Evolutionary conservation across 1,284 basidiomycete species (phyloP).

Genomic region (Tremellales sp.): DNA sequence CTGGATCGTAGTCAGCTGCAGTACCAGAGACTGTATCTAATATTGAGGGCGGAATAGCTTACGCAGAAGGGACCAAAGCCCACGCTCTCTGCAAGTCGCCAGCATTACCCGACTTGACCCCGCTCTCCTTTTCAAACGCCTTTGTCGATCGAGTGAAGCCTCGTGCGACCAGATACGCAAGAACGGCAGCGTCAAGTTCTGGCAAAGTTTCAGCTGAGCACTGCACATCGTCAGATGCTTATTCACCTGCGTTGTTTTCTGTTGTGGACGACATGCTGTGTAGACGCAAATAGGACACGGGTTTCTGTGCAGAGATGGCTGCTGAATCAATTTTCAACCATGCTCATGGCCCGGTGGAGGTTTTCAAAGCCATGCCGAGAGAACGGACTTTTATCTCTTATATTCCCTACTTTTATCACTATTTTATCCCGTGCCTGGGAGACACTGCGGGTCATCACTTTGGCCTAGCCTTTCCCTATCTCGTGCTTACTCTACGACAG

Average conservation of each 20-base stretch:
- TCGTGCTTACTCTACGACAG: neutral
- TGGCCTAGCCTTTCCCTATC: neutral
- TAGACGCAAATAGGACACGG: neutral
- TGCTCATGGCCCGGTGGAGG: neutral
- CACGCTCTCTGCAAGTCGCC: conserved; percentile 32
- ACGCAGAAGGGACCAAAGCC: conserved; percentile 7
- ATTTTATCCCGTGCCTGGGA: neutral
- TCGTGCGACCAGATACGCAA: conserved; percentile 42
- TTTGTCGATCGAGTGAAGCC: conserved; percentile 44
- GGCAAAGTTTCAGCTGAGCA: conserved; percentile 1
- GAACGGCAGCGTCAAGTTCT: conserved; percentile 47
- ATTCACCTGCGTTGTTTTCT: neutral
- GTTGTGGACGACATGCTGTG: neutral
- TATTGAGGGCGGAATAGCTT: neutral
- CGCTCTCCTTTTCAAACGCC: conserved; percentile 47
- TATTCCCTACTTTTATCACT: neutral
- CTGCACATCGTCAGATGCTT: neutral
- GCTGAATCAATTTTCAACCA: conserved; percentile 1
- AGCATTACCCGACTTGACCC: conserved; percentile 19
- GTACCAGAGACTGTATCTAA: conserved; percentile 10
- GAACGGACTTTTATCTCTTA: neutral
- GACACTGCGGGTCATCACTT: neutral
- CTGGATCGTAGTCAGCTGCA: conserved; percentile 6
- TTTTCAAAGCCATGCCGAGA: too few relatives aligned
- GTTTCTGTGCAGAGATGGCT: neutral